Evolutionary conservation across 805 yeast genomes (phyloP), one percentile per base, ranked within the genome.

Genomic region (Sugiyamaella valdiviana): DNA sequence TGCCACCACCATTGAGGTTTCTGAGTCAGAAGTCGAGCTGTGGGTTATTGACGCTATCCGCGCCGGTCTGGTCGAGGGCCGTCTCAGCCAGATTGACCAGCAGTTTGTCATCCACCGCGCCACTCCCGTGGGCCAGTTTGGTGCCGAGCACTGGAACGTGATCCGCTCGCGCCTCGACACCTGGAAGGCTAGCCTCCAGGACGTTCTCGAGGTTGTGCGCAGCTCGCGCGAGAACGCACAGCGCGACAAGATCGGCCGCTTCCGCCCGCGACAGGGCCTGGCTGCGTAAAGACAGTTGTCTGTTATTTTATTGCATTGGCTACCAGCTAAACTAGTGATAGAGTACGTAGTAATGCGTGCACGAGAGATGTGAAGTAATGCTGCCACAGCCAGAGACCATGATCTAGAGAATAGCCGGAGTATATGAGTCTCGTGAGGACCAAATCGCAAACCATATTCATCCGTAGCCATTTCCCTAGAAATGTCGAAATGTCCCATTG

Each of bases 31-130:
- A 37, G 70, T 71, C 20, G 75, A 71, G 59, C 39, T 59, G 26
- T 63, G 71, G 61, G 60, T 70, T 32, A 68, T 71, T 42, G 72
- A 70, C 45, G 68, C 71, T 24, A 66, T 70, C 51, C 64, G 70
- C 48, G 69, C 71, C 2, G 71, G 70, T 5, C 64, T 71, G 15
- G 56, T 71, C 20, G 63, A 66, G 55, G 75, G 75, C 51, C 65
- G 73, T 48, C 63, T 71, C 62, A 62, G 68, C 51, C 76, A 71
- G 60, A 59, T 68, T 32, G 59, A 60, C 40, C 54, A 61, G 52
- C 53, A 52, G 42, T 67, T 71, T 51, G 55, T 57, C 43, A 59
- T 72, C 17, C 73, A 69, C 58, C 53, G 66, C 20, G 67, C 68
- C 26, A 49, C 59, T 16, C 55, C 63, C 14, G 57, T 68, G 16